Evolutionary conservation across 2,329 filamentous ascomycete genomes (phyloP).

Genomic region (Fusarium azukiicola): DNA sequence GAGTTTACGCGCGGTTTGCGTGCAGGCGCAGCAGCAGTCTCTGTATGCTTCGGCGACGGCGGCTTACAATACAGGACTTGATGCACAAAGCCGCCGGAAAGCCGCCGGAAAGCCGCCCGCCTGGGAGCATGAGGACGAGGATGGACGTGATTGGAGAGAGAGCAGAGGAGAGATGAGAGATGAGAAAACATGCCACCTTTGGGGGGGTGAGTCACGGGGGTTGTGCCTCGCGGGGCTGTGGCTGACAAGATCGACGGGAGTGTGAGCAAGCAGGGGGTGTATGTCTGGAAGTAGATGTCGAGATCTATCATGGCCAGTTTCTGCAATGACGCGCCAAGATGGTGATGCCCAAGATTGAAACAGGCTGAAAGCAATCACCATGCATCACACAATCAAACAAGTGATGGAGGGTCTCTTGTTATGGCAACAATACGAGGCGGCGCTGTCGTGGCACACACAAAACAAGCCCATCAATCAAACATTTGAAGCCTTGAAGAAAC

Average conservation of each 20-base stretch:
- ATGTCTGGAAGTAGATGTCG: slow-evolving; percentile 21
- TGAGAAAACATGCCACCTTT: slow-evolving; percentile 46
- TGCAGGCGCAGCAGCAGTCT: slow-evolving; percentile 24
- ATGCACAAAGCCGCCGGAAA: slow-evolving; percentile 47
- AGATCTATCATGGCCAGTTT: slow-evolving; percentile 50
- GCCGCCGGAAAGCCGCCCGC: slow-evolving; percentile 43
- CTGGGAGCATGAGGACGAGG: slow-evolving; percentile 35
- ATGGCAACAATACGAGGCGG: slow-evolving; percentile 48
- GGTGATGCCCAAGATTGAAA: slow-evolving; percentile 6
- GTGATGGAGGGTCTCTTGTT: slow-evolving; percentile 40
- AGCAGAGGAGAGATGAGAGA: slow-evolving; percentile 14
- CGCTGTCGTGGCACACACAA: slow-evolving; percentile 50
- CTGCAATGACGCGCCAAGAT: slow-evolving; percentile 22
- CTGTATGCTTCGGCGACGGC: slow-evolving; percentile 8
- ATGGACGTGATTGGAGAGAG: slow-evolving; percentile 42
- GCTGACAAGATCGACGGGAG: slow-evolving; percentile 46
- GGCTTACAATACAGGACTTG: slow-evolving; percentile 27
- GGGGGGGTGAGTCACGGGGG: slow-evolving; percentile 48
- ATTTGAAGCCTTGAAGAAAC: slow-evolving; percentile 25
- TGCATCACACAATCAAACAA: slow-evolving; percentile 41
- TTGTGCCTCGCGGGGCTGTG: slow-evolving; percentile 46
- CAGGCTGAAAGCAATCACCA: slow-evolving; percentile 25
- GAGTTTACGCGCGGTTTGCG: slow-evolving; percentile 35
- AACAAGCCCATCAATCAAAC: slow-evolving; percentile 37
- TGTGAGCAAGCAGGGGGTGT: slow-evolving; percentile 30